Conservation (phyloP, 306 rosid species). For the Trifolium repens region DNA sequence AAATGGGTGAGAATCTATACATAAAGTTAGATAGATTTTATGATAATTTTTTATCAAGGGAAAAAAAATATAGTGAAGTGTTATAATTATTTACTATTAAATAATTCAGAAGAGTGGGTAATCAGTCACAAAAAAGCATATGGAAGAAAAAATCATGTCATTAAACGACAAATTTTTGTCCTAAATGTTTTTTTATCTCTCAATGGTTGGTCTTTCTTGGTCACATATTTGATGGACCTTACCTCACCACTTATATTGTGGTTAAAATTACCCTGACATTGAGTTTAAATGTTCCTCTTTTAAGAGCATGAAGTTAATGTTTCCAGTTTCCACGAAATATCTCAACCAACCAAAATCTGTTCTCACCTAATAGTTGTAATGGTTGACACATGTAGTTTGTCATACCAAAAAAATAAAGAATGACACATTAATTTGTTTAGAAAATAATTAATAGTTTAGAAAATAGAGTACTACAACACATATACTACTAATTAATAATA, state of each 20-base stretch:
- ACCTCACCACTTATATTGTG: neutral
- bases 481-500: no score
- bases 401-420: neutral
- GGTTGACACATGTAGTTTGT: neutral
- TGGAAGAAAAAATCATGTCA: neutral
- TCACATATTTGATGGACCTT: neutral
- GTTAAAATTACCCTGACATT: neutral
- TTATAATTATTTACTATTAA: no score
- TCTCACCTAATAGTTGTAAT: neutral
- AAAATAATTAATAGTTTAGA: neutral
- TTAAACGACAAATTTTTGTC: slow-evolving; percentile 2
- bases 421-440: neutral
- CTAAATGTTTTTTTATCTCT: neutral
- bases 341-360: neutral
- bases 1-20: slow-evolving; percentile 12
- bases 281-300: neutral
- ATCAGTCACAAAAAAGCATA: neutral
- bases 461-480: neutral
- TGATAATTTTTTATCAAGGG: no score
- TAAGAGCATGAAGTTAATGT: neutral
- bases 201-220: neutral
- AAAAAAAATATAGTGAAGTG: no score
- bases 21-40: neutral
- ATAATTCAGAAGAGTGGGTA: neutral
- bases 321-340: slow-evolving; percentile 10